A percentile compares a stretch with the other conserved stretches of the same genome.
Evolutionary conservation across 169 alveolate genomes (phyloP).

Genomic region (Theileria luwenshuni): DNA sequence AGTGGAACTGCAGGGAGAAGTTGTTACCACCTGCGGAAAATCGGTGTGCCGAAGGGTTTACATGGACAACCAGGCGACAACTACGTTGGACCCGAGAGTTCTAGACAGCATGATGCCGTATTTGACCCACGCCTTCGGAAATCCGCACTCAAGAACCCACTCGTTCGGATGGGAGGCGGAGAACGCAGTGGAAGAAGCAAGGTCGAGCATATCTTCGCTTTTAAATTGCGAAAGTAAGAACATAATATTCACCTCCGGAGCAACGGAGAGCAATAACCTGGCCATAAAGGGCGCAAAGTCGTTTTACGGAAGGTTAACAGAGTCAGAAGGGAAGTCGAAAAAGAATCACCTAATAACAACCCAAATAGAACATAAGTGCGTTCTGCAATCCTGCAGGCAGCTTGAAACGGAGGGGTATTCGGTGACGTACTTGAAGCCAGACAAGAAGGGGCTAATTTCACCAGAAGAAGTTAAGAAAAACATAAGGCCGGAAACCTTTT

Average conservation of each 20-base stretch:
- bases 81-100: slow-evolving; percentile 98
- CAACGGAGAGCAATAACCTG: slow-evolving; percentile 97
- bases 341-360: slow-evolving; percentile 95
- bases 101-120: slow-evolving; percentile 97
- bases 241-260: slow-evolving; percentile 98
- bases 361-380: slow-evolving; percentile 98
- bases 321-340: slow-evolving; percentile 70
- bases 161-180: slow-evolving; percentile 97
- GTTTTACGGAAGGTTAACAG: slow-evolving; percentile 57
- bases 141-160: slow-evolving; percentile 97
- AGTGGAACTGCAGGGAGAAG: slow-evolving; percentile 14
- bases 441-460: slow-evolving; percentile 86
- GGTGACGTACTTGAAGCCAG: slow-evolving; percentile 93
- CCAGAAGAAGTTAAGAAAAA: slow-evolving; percentile 87
- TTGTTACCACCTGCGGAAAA: slow-evolving; percentile 27
- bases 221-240: slow-evolving; percentile 89
- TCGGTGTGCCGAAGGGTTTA: slow-evolving; percentile 71
- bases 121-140: slow-evolving; percentile 91
- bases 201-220: slow-evolving; percentile 85
- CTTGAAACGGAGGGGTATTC: slow-evolving; percentile 89
- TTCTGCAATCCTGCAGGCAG: slow-evolving; percentile 88
- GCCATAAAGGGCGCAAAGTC: slow-evolving; percentile 93
- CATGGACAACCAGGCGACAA: slow-evolving; percentile 97
- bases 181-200: slow-evolving; percentile 91
- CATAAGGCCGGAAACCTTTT: slow-evolving; percentile 91